Evolutionary conservation across 2,329 filamentous ascomycete species (phyloP), one percentile per base, ranked within the genome.

Genomic region (Aspergillus sp.): DNA sequence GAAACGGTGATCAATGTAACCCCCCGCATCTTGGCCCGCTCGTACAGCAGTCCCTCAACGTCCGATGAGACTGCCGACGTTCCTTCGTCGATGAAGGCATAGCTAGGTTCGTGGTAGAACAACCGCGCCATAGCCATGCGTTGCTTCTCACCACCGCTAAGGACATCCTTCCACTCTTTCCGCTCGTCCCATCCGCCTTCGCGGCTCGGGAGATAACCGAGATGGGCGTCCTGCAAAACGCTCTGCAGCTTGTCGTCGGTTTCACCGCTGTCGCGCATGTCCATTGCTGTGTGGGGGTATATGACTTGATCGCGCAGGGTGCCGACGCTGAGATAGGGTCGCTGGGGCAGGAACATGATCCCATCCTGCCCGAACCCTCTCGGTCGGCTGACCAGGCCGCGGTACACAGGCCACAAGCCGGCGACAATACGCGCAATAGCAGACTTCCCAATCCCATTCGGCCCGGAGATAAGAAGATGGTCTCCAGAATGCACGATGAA

Each of bases 81-180:
- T 5, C 86, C 89, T 60, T 98, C 91, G 42, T 98, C 91, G 36
- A 98, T 78, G 49, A 98, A 86, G 2, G 86, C 91, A 55, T 93
- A 98, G 39, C 82, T 72, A 11, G 91, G 91, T 63, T 96, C 89
- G 53, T 98, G 91, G 53, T 98, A 98, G 25, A 96, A 67, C 30
- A 98, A 59, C 27, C 91, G 71, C 3, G 93, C 89, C 49, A 98
- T 86, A 0, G 78, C 86, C 74, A 98, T 85, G 14, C 91, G 72
- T 64, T 98, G 91, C 66, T 98, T 98, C 69, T 98, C 91, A 8
- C 91, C 91, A 24, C 91, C 91, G 43, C 82, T 89, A n/a, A 98
- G 70, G 4, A 98, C 86, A 47, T 96, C 89, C 63, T 96, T 95
- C 91, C 91, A 98, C 55, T 94, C 88, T 61, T 98, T 96, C 35